A percentile compares a stretch with the other conserved stretches of the same genome.
These are phyloP conservation scores for Boletus edulis DNA, from an alignment of 768 basidiomycete species.

Conservation along the genomic window DNA sequence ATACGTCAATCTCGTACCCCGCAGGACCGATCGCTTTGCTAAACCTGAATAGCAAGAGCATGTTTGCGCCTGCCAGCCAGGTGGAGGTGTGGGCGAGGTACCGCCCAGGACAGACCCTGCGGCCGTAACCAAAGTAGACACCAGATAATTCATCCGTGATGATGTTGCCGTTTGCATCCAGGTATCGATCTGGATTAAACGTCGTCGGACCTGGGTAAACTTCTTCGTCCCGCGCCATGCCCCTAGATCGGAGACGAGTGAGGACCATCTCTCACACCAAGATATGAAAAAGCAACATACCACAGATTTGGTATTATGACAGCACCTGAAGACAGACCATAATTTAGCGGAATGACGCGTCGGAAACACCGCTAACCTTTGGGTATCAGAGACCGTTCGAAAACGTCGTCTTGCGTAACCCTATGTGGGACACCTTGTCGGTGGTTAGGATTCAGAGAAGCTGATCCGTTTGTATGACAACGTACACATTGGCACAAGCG, in stretches of 20 bases:
- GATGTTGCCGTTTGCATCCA: constrained; percentile 21
- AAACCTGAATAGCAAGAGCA: constrained; percentile 21
- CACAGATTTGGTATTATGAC: constrained; percentile 21
- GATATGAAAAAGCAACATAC: constrained; percentile 2
- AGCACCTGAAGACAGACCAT: constrained; percentile 13
- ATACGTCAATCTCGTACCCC: constrained; percentile 22
- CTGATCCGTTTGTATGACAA: neutral
- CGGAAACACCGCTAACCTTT: constrained; percentile 32
- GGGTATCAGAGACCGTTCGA: constrained; percentile 49
- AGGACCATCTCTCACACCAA: neutral
- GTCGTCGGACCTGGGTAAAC: constrained; percentile 26
- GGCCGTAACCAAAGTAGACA: constrained; percentile 35
- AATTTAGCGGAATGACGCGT: neutral
- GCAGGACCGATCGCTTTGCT: constrained; percentile 20
- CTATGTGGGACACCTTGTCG: constrained; percentile 27
- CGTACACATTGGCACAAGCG: constrained; percentile 21
- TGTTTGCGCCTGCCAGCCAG: constrained; percentile 21
- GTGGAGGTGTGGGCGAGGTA: constrained; percentile 12
- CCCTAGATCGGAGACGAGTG: constrained; percentile 8
- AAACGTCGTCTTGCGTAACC: constrained; percentile 38
- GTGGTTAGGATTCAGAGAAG: neutral
- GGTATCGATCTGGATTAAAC: constrained; percentile 35
- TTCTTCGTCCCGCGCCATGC: constrained; percentile 23
- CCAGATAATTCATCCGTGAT: constrained; percentile 18
- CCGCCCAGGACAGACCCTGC: constrained; percentile 23